Evolutionary conservation across 2,329 filamentous ascomycete genomes (phyloP).

Genomic region (Microcyclosporella mali): DNA sequence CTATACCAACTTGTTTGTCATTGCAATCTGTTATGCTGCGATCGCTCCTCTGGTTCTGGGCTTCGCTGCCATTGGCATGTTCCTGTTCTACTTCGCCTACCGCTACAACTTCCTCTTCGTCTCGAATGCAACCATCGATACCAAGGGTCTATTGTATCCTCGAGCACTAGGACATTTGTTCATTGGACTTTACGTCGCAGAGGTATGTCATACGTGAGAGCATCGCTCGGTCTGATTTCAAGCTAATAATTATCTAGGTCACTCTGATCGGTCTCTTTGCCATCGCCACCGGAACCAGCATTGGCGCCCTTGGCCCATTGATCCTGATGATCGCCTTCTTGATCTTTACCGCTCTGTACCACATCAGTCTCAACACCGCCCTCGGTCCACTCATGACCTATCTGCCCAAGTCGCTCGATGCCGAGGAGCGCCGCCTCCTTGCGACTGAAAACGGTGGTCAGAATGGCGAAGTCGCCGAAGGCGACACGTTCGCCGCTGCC

Average conservation of each 20-base stretch:
- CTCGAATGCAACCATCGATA: conserved; percentile 73
- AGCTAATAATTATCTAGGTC: conserved; percentile 1
- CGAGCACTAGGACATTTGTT: conserved; percentile 82
- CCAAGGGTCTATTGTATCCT: conserved; percentile 79
- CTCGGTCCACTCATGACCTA: conserved; percentile 71
- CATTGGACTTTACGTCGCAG: conserved; percentile 74
- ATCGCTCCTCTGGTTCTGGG: conserved; percentile 80
- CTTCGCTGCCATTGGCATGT: conserved; percentile 73
- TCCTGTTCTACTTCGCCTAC: conserved; percentile 79
- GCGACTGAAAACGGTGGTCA: conserved; percentile 29
- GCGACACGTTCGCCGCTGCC: conserved; percentile 22
- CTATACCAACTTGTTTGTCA: conserved; percentile 67
- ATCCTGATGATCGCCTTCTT: conserved; percentile 71
- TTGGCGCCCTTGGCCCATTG: conserved; percentile 54
- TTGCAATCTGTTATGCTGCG: conserved; percentile 76
- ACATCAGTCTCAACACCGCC: conserved; percentile 66
- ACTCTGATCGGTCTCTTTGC: conserved; percentile 82
- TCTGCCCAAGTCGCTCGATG: conserved; percentile 51
- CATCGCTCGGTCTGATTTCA: no score
- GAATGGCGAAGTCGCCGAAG: conserved; percentile 21
- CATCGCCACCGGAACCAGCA: conserved; percentile 52
- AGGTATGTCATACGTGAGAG: conserved; percentile 44
- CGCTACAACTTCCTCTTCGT: conserved; percentile 89
- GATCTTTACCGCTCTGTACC: conserved; percentile 69
- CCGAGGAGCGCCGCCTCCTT: conserved; percentile 33